phyloP scores from a whole-genome alignment of 306 rosid genomes.

The Albizia julibrissin region DNA sequence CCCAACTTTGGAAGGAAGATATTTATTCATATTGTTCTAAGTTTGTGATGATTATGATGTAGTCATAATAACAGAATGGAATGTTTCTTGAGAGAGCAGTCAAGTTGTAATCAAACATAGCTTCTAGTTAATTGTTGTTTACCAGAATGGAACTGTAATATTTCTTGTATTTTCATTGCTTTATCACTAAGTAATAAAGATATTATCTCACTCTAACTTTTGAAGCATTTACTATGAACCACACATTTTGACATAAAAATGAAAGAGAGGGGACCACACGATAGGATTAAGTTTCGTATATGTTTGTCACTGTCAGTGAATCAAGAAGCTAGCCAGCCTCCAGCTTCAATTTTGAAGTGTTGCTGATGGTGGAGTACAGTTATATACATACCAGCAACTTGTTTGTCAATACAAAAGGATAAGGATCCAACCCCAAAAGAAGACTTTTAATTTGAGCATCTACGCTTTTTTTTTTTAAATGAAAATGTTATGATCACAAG shows the following conservation, averaged over 20 bases:
- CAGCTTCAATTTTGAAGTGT: neutral
- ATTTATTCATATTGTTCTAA: neutral
- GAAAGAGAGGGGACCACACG: neutral
- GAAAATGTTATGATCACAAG: neutral
- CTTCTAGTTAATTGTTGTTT: neutral
- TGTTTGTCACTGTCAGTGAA: neutral
- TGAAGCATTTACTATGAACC: neutral
- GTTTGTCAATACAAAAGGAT: neutral
- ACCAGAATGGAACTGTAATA: neutral
- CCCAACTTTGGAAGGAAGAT: neutral
- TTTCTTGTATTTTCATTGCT: neutral
- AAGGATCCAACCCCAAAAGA: neutral
- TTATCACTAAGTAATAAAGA: neutral
- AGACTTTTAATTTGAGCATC: too few relatives aligned
- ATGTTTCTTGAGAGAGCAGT: neutral
- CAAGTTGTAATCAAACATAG: neutral
- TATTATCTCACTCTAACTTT: neutral
- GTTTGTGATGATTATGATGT: neutral
- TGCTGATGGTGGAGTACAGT: conserved; percentile 2
- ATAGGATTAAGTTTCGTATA: neutral
- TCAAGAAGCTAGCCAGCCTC: neutral
- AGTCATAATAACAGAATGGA: neutral
- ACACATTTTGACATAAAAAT: neutral
- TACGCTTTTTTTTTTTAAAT: neutral
- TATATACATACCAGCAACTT: neutral